Percentiles rank a stretch among this genome's conserved stretches.
Conservation (phyloP, 768 basidiomycete species). For the Lactifluus subvellereus region DNA sequence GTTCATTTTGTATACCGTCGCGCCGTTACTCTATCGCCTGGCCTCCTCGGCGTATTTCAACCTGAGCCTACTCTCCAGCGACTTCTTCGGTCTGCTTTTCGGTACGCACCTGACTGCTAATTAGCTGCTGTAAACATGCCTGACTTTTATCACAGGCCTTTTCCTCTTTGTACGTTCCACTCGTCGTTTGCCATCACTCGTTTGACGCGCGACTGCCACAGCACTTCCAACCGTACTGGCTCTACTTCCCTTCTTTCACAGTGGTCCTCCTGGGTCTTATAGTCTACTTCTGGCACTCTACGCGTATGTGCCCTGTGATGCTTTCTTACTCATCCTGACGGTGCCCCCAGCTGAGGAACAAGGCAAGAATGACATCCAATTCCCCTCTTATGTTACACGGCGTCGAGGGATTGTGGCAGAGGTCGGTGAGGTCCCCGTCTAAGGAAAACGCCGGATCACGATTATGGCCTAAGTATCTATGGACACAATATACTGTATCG, state of each 20-base stretch:
- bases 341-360: slow-evolving; percentile 61
- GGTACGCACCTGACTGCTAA: slow-evolving; percentile 31
- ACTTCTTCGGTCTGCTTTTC: slow-evolving; percentile 83
- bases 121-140: slow-evolving; percentile 8
- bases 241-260: slow-evolving; percentile 77
- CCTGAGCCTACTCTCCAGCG: slow-evolving; percentile 77
- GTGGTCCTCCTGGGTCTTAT: slow-evolving; percentile 68
- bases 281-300: slow-evolving; percentile 81
- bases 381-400: slow-evolving; percentile 50
- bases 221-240: slow-evolving; percentile 82
- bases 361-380: slow-evolving; percentile 53
- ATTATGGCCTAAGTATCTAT: neutral
- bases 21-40: slow-evolving; percentile 79
- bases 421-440: neutral
- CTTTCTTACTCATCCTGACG: neutral
- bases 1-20: slow-evolving; percentile 80
- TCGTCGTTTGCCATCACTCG: neutral
- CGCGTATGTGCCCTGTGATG: slow-evolving; percentile 49
- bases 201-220: slow-evolving; percentile 28
- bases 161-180: slow-evolving; percentile 45
- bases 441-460: neutral
- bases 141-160: slow-evolving; percentile 31
- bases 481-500: neutral
- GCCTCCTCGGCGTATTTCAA: slow-evolving; percentile 86
- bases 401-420: slow-evolving; percentile 10